phyloP scores from a whole-genome alignment of 352 stramenopile species.

The Elongisporangium anandrum region DNA sequence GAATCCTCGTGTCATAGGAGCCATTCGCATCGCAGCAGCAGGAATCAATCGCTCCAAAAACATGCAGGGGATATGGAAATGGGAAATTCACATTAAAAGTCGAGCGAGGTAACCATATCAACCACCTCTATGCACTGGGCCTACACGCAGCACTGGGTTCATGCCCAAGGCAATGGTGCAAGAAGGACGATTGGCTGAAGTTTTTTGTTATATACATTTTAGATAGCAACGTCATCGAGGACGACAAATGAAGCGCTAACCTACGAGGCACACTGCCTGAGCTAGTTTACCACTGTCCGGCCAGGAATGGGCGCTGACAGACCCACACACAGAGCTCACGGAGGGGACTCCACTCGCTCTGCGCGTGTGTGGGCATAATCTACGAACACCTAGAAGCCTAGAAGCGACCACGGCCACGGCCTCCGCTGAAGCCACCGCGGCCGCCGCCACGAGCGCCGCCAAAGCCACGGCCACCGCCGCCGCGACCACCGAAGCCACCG shows the following conservation, averaged over 20 bases:
- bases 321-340: conserved; percentile 1
- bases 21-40: too few species aligned
- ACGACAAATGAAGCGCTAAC: neutral
- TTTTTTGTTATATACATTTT: conserved; percentile 2
- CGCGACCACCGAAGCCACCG: conserved; percentile 18
- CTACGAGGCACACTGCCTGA: conserved; percentile 2
- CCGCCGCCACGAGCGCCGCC: conserved; percentile 20
- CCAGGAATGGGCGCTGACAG: neutral
- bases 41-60: too few species aligned
- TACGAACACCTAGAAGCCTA: conserved; percentile 31
- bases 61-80: too few species aligned
- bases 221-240: neutral
- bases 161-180: too few species aligned
- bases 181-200: neutral
- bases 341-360: neutral
- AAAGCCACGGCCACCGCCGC: conserved; percentile 22
- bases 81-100: too few species aligned
- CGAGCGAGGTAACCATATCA: too few species aligned
- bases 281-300: neutral
- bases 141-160: too few species aligned
- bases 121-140: too few species aligned
- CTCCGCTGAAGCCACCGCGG: conserved; percentile 23
- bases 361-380: conserved; percentile 19
- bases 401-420: conserved; percentile 27
- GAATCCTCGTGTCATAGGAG: too few species aligned